Base-by-base conservation (phyloP, 2,329 filamentous ascomycete genomes). In the Aspergillus sp. region DNA sequence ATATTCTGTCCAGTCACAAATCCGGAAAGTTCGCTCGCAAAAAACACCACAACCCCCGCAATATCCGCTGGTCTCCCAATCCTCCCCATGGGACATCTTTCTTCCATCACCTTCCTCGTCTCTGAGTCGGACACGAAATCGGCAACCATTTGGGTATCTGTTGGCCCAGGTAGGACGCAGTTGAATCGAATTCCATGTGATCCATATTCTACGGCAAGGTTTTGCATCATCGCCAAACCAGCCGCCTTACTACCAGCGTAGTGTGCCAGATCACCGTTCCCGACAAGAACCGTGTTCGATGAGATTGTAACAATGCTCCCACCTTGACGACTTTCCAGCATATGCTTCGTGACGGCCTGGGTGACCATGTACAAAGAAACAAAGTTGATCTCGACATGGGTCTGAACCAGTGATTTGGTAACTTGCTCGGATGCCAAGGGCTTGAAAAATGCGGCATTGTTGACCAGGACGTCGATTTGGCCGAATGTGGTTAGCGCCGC, bases 111-210 rank as follows among this genome's bases (percentile, higher is more conserved):
- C 17, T 48, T 36, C 46, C 21, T 48, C 21, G n/a, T 40, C 32
- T 41, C 34, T 16, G 7, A 20, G 11, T 14, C 46, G 4, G 19
- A 23, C 7, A 48, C 31, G 20, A 21, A 40, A 14, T 48, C 34
- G 9, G 31, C 46, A 17, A 40, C 34, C 46, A 48, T 48, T n/a
- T 16, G 13, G 11, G 46, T 48, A 19, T 48, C 32, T 1, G 34
- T 48, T 23, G 46, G 31, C n/a, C 49, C 49, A 1, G 49, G 49
- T 3, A 51, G 41, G 16, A 51, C 49, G n/a, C 49, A 51, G 31
- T 51, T 51, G 23, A 31, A 51, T 17, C 49, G 49, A 38, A 51
- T 51, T 31, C 20, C n/a, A 31, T 51, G 31, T 9, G 23, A 6
- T 10, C 49, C 49, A 38, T 36, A 51, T 25, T 51, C 49, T 3